Percentiles rank a stretch among this genome's conserved stretches.
Evolutionary conservation across 805 yeast species (phyloP).

Genomic region (Starmerella bombicola): DNA sequence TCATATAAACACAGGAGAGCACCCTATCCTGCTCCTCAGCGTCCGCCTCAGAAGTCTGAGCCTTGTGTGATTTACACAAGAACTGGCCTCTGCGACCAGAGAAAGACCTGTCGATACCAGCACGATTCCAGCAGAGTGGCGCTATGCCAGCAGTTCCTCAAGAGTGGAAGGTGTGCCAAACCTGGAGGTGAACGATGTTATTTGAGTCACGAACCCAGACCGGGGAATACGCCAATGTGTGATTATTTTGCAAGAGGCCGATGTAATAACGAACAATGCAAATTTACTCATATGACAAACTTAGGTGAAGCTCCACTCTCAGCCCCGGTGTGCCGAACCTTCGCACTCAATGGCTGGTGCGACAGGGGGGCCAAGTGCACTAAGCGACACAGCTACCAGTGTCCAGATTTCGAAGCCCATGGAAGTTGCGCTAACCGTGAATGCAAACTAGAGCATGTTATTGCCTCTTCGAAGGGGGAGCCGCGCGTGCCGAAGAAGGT

Average conservation of each 20-base stretch:
- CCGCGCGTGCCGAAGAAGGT: too few relatives aligned
- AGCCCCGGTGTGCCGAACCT: conserved; percentile 48
- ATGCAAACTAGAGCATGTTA: conserved; percentile 42
- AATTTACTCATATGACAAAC: conserved; percentile 37
- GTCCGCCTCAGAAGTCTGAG: conserved; percentile 3
- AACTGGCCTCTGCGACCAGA: conserved; percentile 43
- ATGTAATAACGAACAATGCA: conserved; percentile 41
- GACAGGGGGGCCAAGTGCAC: conserved; percentile 46
- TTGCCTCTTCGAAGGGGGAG: too few relatives aligned
- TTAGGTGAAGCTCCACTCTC: conserved; percentile 27
- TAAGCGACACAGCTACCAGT: conserved; percentile 44
- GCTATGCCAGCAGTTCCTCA: conserved; percentile 41
- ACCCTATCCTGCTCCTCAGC: background rate
- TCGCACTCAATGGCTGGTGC: conserved; percentile 60
- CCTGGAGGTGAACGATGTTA: conserved; percentile 33
- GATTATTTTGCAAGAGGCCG: conserved; percentile 36
- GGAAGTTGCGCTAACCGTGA: conserved; percentile 43
- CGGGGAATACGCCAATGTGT: conserved; percentile 52
- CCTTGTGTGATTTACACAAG: conserved; percentile 26
- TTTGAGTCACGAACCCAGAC: conserved; percentile 44
- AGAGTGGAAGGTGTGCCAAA: conserved; percentile 36
- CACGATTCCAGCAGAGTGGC: conserved; percentile 44
- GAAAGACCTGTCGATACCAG: conserved; percentile 38
- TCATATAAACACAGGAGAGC: too few relatives aligned
- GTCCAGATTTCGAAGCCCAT: conserved; percentile 60